Evolutionary conservation across 495 filamentous ascomycete genomes (phyloP), one percentile per base, ranked within the genome.

Genomic region (Neurospora terricola): DNA sequence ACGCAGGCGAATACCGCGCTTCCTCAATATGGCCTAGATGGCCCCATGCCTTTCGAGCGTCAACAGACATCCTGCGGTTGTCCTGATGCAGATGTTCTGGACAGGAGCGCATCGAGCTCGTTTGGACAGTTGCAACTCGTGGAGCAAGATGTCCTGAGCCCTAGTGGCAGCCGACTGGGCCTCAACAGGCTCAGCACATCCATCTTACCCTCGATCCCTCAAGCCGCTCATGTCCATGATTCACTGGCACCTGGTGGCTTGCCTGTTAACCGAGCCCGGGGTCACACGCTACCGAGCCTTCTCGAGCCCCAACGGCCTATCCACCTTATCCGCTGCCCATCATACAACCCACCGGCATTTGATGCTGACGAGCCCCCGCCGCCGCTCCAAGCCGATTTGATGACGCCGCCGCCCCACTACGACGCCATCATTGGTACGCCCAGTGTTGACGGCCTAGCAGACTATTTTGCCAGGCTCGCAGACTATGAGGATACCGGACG

Each of bases 321-420:
- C 75, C 96, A 99, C 81, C 86, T 98, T 6, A 80, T 98, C 23
- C 90, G 96, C n/a, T 85, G 87, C 5, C 96, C 96, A 0, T 96
- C 93, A 0, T 96, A 91, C 79, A 94, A 95, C 69, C 96, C 96
- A 1, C 96, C 96, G 1, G 87, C 94, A 0, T 99, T 98, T 76
- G 92, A 97, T 72, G 92, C 92, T 21, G 91, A 97, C 10, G 87
- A 90, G 18, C 92, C 95, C n/a, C 94, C 95, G 3, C 96, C 85
- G 30, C 80, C 82, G 12, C 39, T 79, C 10, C 70, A 73, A 7
- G 69, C 69, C n/a, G 77, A 78, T 23, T 79, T 96, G 40, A 81
- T 93, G 71, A 97, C 94, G 0, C 94, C 94, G 2, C 96, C 96
- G 3, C 96, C 96, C 0, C 90, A 91, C 70, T 99, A 99, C 75